phyloP scores from a whole-genome alignment of 352 stramenopile species.

The Phytophthora capsici region DNA sequence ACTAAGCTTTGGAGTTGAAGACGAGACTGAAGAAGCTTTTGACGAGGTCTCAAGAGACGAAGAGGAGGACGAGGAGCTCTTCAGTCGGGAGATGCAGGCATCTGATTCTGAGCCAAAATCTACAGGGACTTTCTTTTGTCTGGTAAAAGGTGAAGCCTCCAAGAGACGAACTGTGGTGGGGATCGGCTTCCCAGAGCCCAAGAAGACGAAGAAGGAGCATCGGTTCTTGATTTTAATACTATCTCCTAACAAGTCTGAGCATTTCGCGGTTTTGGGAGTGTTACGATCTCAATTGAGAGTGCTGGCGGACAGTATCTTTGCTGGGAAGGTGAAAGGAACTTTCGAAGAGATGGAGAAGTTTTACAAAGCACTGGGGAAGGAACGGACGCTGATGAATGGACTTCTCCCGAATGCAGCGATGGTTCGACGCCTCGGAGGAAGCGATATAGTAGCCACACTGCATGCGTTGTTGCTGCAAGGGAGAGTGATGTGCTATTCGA shows the following conservation, averaged over 20 bases:
- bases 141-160: slow-evolving; percentile 23
- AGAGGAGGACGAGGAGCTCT: slow-evolving; percentile 74
- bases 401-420: slow-evolving; percentile 57
- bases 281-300: slow-evolving; percentile 46
- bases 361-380: slow-evolving; percentile 40
- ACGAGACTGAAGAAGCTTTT: slow-evolving; percentile 20
- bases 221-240: slow-evolving; percentile 55
- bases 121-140: slow-evolving; percentile 58
- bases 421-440: slow-evolving; percentile 51
- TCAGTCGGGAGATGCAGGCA: slow-evolving; percentile 67
- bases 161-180: slow-evolving; percentile 42
- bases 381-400: slow-evolving; percentile 47
- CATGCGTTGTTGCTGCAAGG: slow-evolving; percentile 79
- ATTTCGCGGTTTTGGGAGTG: slow-evolving; percentile 36
- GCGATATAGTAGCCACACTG: slow-evolving; percentile 70
- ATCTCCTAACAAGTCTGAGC: slow-evolving; percentile 13
- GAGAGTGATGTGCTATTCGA: slow-evolving; percentile 79
- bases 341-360: slow-evolving; percentile 47
- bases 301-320: slow-evolving; percentile 43
- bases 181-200: slow-evolving; percentile 51
- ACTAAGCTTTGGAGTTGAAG: slow-evolving; percentile 28
- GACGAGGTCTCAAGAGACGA: slow-evolving; percentile 37
- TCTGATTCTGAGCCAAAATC: slow-evolving; percentile 26
- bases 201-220: slow-evolving; percentile 49
- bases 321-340: slow-evolving; percentile 17